A percentile compares a stretch with the other conserved stretches of the same genome.
These are phyloP conservation scores for Zygosaccharomyces rouxii DNA, from an alignment of 805 yeast genomes.

Conservation along the genomic window DNA sequence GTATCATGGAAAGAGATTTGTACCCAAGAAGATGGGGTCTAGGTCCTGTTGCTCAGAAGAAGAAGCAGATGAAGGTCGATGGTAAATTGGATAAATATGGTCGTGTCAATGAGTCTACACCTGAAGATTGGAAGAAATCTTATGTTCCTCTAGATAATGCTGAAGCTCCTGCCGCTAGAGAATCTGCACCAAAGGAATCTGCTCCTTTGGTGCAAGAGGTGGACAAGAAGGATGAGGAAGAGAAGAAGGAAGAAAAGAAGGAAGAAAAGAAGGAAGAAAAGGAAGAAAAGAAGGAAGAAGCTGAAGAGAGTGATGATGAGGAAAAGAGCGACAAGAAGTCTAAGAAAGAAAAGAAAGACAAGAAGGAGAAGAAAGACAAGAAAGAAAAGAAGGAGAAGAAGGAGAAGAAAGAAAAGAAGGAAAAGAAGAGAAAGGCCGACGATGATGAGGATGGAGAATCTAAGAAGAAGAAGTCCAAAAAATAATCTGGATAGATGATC, in stretches of 20 bases:
- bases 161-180: constrained; percentile 39
- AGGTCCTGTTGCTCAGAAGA: constrained; percentile 97
- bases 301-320: constrained; percentile 57
- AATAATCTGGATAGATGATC: constrained; percentile 22
- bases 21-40: constrained; percentile 99
- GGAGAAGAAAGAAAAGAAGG: constrained; percentile 37
- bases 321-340: constrained; percentile 56
- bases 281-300: constrained; percentile 48
- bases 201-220: constrained; percentile 47
- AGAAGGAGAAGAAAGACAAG: constrained; percentile 52
- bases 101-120: constrained; percentile 88
- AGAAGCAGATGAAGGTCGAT: constrained; percentile 95
- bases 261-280: constrained; percentile 51
- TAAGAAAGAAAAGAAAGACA: constrained; percentile 51
- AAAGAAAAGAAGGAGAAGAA: constrained; percentile 40
- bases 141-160: constrained; percentile 69
- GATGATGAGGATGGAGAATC: constrained; percentile 33
- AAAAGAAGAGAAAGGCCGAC: constrained; percentile 33
- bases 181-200: constrained; percentile 31
- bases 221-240: constrained; percentile 34
- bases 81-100: constrained; percentile 97
- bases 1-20: constrained; percentile 98
- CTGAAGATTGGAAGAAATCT: constrained; percentile 82
- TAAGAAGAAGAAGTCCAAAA: constrained; percentile 42
- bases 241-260: constrained; percentile 39